Evolutionary conservation across 148 eudicot species (phyloP).

Genomic region (Drosera capensis): DNA sequence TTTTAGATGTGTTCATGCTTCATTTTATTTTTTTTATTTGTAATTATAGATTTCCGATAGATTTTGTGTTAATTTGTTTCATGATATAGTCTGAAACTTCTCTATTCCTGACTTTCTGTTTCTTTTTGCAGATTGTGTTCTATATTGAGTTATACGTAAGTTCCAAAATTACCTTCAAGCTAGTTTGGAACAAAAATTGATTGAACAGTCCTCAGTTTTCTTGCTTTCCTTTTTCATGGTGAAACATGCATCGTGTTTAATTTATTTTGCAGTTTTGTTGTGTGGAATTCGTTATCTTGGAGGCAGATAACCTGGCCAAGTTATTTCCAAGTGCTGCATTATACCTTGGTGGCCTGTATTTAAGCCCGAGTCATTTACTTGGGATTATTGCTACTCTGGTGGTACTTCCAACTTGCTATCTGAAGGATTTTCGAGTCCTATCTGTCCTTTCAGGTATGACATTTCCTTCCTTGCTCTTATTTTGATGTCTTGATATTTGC

Average conservation of each 20-base stretch:
- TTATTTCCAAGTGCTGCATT: constrained; percentile 57
- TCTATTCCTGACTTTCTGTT: constrained; percentile 5
- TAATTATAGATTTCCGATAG: no score
- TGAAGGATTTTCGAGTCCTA: constrained; percentile 52
- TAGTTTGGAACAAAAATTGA: neutral
- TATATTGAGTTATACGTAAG: constrained; percentile 82
- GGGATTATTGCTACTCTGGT: constrained; percentile 49
- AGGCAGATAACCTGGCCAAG: constrained; percentile 66
- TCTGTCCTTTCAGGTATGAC: constrained; percentile 64
- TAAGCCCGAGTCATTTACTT: constrained; percentile 45
- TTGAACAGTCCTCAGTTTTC: no score
- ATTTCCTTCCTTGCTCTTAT: neutral
- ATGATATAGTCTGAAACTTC: neutral
- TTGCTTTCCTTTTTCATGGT: constrained; percentile 46
- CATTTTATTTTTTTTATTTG: no score
- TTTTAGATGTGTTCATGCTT: no score
- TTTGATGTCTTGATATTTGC: neutral
- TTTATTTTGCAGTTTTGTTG: constrained; percentile 82
- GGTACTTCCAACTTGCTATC: constrained; percentile 57
- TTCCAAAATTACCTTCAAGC: constrained; percentile 1
- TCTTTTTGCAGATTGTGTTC: constrained; percentile 56
- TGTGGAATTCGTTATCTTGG: constrained; percentile 82
- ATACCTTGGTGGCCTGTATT: constrained; percentile 24
- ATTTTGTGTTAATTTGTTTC: neutral
- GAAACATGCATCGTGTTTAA: constrained; percentile 60